phyloP scores from a whole-genome alignment of 768 basidiomycete genomes.

The Kwoniella botswanensis region DNA sequence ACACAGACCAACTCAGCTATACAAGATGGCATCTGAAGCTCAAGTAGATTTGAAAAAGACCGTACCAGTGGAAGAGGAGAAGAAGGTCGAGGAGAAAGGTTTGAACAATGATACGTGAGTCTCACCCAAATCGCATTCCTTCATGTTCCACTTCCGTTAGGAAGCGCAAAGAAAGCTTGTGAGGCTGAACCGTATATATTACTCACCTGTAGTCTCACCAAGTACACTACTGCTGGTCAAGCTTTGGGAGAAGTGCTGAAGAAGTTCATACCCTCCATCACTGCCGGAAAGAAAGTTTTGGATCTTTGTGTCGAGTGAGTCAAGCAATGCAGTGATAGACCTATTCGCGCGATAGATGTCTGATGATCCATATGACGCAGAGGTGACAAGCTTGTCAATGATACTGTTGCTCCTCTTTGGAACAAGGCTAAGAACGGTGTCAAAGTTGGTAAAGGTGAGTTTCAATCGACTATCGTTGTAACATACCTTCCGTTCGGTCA shows the following conservation, averaged over 20 bases:
- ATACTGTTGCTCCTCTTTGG: conserved; percentile 81
- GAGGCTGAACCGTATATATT: neutral
- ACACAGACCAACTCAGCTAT: neutral
- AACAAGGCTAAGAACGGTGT: conserved; percentile 88
- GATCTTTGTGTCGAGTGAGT: conserved; percentile 79
- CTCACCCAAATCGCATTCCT: neutral
- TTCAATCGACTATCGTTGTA: too few relatives aligned
- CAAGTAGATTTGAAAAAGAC: conserved; percentile 53
- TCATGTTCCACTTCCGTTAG: neutral
- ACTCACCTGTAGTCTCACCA: conserved; percentile 51
- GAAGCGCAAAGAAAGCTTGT: neutral
- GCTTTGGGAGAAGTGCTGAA: conserved; percentile 84
- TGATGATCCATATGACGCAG: conserved; percentile 20
- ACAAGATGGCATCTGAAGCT: conserved; percentile 43
- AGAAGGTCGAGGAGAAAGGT: conserved; percentile 55
- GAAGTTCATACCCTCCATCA: conserved; percentile 74
- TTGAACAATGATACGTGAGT: conserved; percentile 57
- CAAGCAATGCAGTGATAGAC: neutral
- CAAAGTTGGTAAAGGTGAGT: conserved; percentile 82
- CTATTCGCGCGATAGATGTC: neutral
- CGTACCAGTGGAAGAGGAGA: conserved; percentile 36
- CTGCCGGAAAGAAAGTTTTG: conserved; percentile 81
- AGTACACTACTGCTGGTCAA: conserved; percentile 82
- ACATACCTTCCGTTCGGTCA: too few relatives aligned
- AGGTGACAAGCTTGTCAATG: conserved; percentile 90